Evolutionary conservation across 2,329 filamentous ascomycete genomes (phyloP), one percentile per base, ranked within the genome.

Genomic region (Hypoxylon sp.): DNA sequence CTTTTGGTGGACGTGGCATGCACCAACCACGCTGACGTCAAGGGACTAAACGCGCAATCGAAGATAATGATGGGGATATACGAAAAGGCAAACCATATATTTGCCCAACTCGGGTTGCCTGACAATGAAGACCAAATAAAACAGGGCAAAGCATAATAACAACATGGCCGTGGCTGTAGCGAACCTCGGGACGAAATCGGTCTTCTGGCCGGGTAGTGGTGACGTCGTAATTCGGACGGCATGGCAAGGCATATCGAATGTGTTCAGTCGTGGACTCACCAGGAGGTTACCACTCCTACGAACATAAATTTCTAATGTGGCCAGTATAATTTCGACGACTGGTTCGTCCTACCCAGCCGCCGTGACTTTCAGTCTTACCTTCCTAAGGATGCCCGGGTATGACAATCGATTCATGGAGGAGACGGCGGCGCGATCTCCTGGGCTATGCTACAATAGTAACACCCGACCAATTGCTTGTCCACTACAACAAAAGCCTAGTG

Each of bases 241-340:
- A 30, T 48, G 46, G 24, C 13, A 32, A n/a, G 22, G 24, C 6
- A 48, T 28, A 17, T 26, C n/a, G 3, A 24, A 48, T 24, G n/a
- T 48, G 24, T 48, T 30, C 22, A 30, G 8, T 6, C 46, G n/a
- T 30, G 24, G 46, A 48, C 32, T 6, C 10, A 30, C 6, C 24
- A 48, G 22, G 46, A 48, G 22, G 46, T 26, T 30, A 48, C 46
- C 15, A 48, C 24, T n/a, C 46, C 46, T 30, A 11, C 8, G 19
- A 24, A 48, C 13, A 19, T 30, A 13, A 7, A 24, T 15, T 30
- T 48, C 26, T 48, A 24, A 24, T 48, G 46, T 26, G 20, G 46
- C 13, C 15, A 32, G 4, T 30, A 48, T 19, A 17, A 2, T 15
- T 48, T 48, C 24, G 24, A 48, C 15, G 6, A 17, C 19, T 7